A percentile compares a stretch with the other conserved stretches of the same genome.
Conservation (phyloP, 1,284 basidiomycete genomes). For the Malassezia globosa region DNA sequence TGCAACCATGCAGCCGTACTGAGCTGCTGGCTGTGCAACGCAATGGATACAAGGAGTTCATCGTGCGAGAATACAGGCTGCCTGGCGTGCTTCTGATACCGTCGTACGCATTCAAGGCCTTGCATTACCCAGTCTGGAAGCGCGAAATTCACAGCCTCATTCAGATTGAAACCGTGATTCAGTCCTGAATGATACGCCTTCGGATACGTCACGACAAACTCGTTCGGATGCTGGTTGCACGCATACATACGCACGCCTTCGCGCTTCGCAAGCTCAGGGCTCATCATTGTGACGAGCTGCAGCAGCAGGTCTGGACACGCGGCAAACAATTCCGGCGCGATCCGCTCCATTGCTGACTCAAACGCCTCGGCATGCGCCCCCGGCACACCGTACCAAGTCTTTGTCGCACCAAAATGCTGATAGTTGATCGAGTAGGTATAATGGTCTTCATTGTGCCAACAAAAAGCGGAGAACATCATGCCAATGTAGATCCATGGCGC, state of each 20-base stretch:
- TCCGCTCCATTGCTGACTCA: constrained; percentile 83
- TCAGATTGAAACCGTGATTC: constrained; percentile 96
- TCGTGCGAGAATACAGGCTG: constrained; percentile 96
- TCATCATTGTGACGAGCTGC: constrained; percentile 96
- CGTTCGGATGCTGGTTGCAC: constrained; percentile 90
- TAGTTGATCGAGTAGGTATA: constrained; percentile 63
- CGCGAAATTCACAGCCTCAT: constrained; percentile 98
- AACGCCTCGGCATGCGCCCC: constrained; percentile 88
- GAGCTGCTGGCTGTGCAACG: constrained; percentile 81
- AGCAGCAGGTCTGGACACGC: constrained; percentile 92
- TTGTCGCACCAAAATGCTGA: constrained; percentile 99
- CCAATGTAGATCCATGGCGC: constrained; percentile 99
- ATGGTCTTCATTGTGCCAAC: constrained; percentile 99
- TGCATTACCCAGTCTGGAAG: constrained; percentile 85
- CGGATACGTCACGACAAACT: constrained; percentile 88
- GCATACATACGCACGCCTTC: constrained; percentile 88
- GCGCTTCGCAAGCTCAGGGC: constrained; percentile 70
- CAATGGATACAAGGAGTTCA: constrained; percentile 87
- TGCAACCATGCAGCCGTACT: constrained; percentile 72
- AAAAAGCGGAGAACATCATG: constrained; percentile 98
- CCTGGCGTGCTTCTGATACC: constrained; percentile 75
- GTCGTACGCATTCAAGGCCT: constrained; percentile 73
- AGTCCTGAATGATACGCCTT: constrained; percentile 98
- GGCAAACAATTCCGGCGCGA: constrained; percentile 97
- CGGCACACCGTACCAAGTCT: constrained; percentile 98